A percentile compares a stretch with the other conserved stretches of the same genome.
Evolutionary conservation across 305 asterid genomes (phyloP).

Genomic region (Euphrasia arctica): DNA sequence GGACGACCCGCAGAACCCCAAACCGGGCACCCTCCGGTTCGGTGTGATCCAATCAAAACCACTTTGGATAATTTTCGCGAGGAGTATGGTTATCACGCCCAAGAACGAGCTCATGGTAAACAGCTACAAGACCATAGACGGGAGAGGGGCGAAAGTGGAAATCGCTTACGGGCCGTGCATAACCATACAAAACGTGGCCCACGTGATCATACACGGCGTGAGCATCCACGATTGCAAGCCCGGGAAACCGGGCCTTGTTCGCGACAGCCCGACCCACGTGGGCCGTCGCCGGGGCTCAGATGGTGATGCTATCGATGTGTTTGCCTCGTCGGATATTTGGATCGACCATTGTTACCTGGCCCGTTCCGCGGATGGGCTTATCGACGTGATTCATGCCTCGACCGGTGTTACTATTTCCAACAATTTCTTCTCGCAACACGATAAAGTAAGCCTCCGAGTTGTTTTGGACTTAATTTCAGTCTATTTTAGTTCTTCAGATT

Average conservation of each 20-base stretch:
- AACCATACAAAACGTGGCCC: constrained; percentile 45
- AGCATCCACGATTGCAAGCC: constrained; percentile 66
- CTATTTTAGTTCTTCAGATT: too few relatives aligned
- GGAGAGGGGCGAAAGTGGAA: constrained; percentile 65
- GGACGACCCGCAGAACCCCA: constrained; percentile 51
- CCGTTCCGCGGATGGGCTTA: constrained; percentile 50
- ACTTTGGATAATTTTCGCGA: constrained; percentile 56
- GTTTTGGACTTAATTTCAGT: too few relatives aligned
- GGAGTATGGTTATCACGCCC: constrained; percentile 52
- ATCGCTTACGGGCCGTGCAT: constrained; percentile 67
- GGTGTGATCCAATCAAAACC: constrained; percentile 61
- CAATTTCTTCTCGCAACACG: constrained; percentile 61
- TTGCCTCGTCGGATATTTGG: constrained; percentile 51
- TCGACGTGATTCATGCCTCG: constrained; percentile 70
- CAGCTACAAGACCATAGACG: constrained; percentile 73
- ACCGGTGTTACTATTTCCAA: constrained; percentile 61
- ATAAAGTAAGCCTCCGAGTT: constrained; percentile 42
- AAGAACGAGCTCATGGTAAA: constrained; percentile 57
- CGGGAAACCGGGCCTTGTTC: constrained; percentile 48
- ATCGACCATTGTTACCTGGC: constrained; percentile 68
- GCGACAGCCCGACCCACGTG: constrained; percentile 42
- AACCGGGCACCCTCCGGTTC: constrained; percentile 62
- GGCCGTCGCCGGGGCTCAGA: constrained; percentile 57
- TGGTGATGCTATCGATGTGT: constrained; percentile 59
- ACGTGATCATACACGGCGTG: constrained; percentile 61